Percentiles rank a stretch among this genome's conserved stretches.
These are phyloP conservation scores for Larix kaempferi DNA, from an alignment of 75 land plant genomes.

Conservation along the genomic window DNA sequence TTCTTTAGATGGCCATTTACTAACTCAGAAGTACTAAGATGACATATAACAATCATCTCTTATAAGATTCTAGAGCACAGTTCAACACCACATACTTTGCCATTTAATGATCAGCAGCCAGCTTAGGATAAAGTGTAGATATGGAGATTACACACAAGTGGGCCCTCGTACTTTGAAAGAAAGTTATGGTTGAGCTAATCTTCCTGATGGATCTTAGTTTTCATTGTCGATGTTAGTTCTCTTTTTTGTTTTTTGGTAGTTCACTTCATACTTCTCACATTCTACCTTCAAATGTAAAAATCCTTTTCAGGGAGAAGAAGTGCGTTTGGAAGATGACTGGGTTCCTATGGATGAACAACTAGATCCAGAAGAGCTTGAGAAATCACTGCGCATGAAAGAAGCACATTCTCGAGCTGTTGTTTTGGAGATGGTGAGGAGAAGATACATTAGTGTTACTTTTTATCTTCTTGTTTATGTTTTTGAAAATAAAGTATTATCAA, in stretches of 20 bases:
- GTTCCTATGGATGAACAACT: slow-evolving; percentile 87
- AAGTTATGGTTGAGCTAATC: no score
- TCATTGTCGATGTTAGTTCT: neutral
- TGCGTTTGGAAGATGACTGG: slow-evolving; percentile 98
- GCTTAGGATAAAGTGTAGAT: no score
- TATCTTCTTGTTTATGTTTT: neutral
- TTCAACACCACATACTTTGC: no score
- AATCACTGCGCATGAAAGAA: slow-evolving; percentile 64
- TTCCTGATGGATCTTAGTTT: neutral
- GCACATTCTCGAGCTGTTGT: slow-evolving; percentile 94
- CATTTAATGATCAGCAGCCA: no score
- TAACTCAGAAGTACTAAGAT: no score
- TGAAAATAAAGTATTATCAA: neutral
- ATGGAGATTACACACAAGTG: no score
- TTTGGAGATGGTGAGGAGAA: slow-evolving; percentile 71
- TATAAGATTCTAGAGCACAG: no score
- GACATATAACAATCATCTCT: no score
- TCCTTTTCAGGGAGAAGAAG: slow-evolving; percentile 63
- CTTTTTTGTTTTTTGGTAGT: neutral
- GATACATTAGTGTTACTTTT: neutral
- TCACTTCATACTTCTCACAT: neutral
- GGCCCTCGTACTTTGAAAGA: no score
- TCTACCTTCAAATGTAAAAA: neutral
- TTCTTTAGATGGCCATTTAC: no score
- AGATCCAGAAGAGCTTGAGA: slow-evolving; percentile 72